These are phyloP conservation scores for Hypholoma fasciculare DNA, from an alignment of 768 basidiomycete species.

Conservation along the genomic window DNA sequence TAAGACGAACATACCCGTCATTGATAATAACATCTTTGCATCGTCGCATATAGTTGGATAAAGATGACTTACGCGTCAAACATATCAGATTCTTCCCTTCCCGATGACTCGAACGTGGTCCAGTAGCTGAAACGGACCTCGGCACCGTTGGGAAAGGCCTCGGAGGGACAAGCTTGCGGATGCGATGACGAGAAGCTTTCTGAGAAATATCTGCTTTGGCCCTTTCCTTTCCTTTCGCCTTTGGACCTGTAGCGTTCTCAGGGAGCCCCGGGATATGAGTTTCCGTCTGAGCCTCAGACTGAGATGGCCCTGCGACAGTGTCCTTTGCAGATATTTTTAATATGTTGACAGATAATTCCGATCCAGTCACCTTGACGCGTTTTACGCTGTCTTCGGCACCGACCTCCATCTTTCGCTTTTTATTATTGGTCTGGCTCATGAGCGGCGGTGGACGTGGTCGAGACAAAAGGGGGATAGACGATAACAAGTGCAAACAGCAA, in stretches of 20 bases:
- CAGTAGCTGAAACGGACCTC: slow-evolving; percentile 73
- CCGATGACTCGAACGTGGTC: slow-evolving; percentile 74
- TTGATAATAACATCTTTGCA: slow-evolving; percentile 73
- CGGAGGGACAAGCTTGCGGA: slow-evolving; percentile 69
- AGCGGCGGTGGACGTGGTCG: slow-evolving; percentile 10
- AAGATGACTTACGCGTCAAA: slow-evolving; percentile 70
- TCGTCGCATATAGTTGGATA: slow-evolving; percentile 73
- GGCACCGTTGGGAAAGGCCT: slow-evolving; percentile 80
- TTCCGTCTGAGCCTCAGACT: not conserved
- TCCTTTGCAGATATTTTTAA: not conserved
- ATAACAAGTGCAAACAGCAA: slow-evolving; percentile 33
- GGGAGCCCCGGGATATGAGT: slow-evolving; percentile 4
- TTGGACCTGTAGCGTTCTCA: not conserved
- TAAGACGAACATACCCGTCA: slow-evolving; percentile 55
- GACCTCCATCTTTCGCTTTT: slow-evolving; percentile 41
- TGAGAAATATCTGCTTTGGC: not conserved
- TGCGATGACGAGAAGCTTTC: slow-evolving; percentile 16
- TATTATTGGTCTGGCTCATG: slow-evolving; percentile 21
- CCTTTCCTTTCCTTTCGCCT: not conserved
- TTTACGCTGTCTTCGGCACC: slow-evolving; percentile 24
- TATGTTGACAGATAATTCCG: not conserved
- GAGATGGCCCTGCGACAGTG: not conserved
- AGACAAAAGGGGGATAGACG: slow-evolving; percentile 13
- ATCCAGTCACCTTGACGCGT: slow-evolving; percentile 30
- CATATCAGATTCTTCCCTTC: slow-evolving; percentile 85